phyloP scores from a whole-genome alignment of 352 stramenopile species.

The Achlya hypogyna region DNA sequence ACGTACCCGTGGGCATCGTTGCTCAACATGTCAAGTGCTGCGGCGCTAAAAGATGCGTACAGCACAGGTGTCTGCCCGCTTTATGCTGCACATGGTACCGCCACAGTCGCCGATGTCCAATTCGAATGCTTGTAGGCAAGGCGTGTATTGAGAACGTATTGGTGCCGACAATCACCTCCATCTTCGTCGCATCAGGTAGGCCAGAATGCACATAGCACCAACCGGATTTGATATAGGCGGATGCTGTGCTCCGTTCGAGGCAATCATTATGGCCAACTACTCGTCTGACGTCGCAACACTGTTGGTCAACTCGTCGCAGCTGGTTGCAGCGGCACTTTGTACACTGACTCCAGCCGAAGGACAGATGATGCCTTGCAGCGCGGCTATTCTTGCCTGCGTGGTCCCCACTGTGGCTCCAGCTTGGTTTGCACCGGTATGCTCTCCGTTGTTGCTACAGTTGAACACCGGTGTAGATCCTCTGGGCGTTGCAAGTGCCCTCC shows the following conservation, averaged over 20 bases:
- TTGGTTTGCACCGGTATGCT: not conserved
- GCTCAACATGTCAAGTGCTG: not conserved
- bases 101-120: not conserved
- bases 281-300: not conserved
- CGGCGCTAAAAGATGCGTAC: not conserved
- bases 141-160: not conserved
- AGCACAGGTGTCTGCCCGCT: not conserved
- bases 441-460: not conserved
- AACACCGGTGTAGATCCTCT: not conserved
- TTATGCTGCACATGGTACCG: not conserved
- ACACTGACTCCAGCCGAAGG: not conserved
- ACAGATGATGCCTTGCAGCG: not conserved
- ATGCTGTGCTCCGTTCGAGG: not conserved
- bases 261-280: not conserved
- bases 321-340: not conserved
- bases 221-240: not conserved
- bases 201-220: not conserved
- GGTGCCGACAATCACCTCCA: not conserved
- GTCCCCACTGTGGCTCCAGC: not conserved
- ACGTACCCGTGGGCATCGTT: not conserved
- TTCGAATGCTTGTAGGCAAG: not conserved
- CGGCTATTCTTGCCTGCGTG: not conserved
- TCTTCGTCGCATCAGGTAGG: not conserved
- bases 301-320: not conserved
- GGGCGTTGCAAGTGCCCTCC: not conserved